These are phyloP conservation scores for Jaapia argillacea DNA, from an alignment of 768 basidiomycete species.

Conservation along the genomic window DNA sequence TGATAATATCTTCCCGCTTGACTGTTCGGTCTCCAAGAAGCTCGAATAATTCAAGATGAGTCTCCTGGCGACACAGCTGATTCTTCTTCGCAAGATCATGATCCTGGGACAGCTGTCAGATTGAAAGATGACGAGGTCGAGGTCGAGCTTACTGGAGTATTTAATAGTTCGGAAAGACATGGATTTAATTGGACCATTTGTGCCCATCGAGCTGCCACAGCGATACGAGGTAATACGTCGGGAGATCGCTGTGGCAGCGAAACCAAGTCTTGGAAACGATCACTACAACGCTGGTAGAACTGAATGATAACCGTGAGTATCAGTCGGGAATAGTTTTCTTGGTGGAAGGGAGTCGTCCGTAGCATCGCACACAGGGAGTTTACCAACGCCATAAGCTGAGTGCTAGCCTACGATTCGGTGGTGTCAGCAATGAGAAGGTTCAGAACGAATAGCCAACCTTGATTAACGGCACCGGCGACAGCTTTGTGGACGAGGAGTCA, in stretches of 20 bases:
- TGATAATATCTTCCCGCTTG: conserved; percentile 53
- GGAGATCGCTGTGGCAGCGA: conserved; percentile 24
- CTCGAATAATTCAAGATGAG: conserved; percentile 56
- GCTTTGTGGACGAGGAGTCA: conserved; percentile 54
- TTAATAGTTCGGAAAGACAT: conserved; percentile 59
- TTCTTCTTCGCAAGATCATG: conserved; percentile 30
- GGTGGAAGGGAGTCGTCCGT: conserved; percentile 84
- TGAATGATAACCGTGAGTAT: conserved; percentile 92
- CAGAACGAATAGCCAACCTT: conserved; percentile 38
- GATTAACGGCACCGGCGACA: conserved; percentile 66
- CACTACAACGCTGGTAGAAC: conserved; percentile 91
- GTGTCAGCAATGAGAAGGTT: neutral
- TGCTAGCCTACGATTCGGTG: conserved; percentile 52
- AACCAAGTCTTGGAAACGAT: conserved; percentile 73
- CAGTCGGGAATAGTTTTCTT: conserved; percentile 89
- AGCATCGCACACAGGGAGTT: conserved; percentile 92
- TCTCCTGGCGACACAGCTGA: conserved; percentile 68
- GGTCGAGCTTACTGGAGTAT: conserved; percentile 34
- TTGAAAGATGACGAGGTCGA: conserved; percentile 1
- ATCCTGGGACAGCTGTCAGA: conserved; percentile 21
- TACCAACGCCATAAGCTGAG: conserved; percentile 79
- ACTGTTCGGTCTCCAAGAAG: conserved; percentile 48
- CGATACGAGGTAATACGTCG: conserved; percentile 35
- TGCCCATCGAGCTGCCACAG: conserved; percentile 74
- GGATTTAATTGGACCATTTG: conserved; percentile 72